phyloP scores from a whole-genome alignment of 2,329 filamentous ascomycete genomes.

The Verticillium dahliae region DNA sequence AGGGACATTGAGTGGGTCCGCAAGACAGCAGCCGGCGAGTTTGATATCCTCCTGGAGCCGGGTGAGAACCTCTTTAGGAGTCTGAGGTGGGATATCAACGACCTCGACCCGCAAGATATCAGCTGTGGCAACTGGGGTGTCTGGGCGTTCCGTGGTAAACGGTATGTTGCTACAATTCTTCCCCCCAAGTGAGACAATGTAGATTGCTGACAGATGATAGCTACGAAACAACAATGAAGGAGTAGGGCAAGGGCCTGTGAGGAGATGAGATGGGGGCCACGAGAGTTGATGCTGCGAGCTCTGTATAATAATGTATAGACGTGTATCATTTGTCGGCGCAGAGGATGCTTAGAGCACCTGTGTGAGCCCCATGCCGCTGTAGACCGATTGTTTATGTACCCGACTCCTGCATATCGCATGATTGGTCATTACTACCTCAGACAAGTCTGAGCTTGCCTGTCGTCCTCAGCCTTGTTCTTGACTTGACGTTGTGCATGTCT shows the following conservation, averaged over 20 bases:
- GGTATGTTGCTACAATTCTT: slow-evolving; percentile 45
- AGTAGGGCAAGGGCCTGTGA: slow-evolving; percentile 15
- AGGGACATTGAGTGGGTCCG: slow-evolving; percentile 86
- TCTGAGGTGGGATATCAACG: slow-evolving; percentile 93
- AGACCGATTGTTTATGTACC: background rate
- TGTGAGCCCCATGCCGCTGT: background rate
- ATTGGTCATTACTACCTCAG: background rate
- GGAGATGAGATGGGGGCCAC: background rate
- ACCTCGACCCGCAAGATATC: slow-evolving; percentile 87
- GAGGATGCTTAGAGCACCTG: background rate
- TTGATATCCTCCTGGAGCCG: slow-evolving; percentile 85
- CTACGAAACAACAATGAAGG: slow-evolving; percentile 58
- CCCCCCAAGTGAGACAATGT: background rate
- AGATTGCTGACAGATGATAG: slow-evolving; percentile 30
- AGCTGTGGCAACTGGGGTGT: slow-evolving; percentile 96
- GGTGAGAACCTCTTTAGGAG: slow-evolving; percentile 94
- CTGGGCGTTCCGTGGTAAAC: slow-evolving; percentile 96
- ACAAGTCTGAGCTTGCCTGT: background rate
- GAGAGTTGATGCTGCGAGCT: background rate
- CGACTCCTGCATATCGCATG: background rate
- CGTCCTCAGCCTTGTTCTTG: background rate
- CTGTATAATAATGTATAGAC: slow-evolving; percentile 10
- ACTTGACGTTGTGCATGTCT: background rate
- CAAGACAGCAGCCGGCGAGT: slow-evolving; percentile 80
- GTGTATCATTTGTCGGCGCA: slow-evolving; percentile 9